phyloP scores from a whole-genome alignment of 1,139 yeast genomes.

The Kurtzmaniella quercitrusa region DNA sequence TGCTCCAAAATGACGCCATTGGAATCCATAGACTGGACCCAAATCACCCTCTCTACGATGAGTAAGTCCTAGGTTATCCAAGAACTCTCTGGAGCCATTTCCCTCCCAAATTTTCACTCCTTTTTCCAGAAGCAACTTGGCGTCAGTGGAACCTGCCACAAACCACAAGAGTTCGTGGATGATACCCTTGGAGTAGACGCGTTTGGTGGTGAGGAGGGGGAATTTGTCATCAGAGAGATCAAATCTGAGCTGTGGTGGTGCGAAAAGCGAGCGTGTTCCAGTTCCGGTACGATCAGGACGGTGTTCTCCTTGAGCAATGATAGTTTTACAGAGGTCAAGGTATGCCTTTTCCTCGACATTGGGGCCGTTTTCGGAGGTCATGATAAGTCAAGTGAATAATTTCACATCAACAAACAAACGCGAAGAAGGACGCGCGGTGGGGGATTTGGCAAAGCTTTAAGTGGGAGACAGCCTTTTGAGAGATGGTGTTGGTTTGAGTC shows the following conservation, averaged over 20 bases:
- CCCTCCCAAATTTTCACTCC: conserved; percentile 99
- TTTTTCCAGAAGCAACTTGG: conserved; percentile 67
- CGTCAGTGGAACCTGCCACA: conserved; percentile 85
- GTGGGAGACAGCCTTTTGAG: too few relatives aligned
- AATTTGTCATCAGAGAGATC: conserved; percentile 65
- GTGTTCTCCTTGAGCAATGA: conserved; percentile 79
- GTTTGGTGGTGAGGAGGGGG: conserved; percentile 90
- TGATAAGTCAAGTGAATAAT: conserved; percentile 7
- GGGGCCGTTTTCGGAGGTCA: conserved; percentile 21
- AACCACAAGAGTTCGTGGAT: conserved; percentile 92
- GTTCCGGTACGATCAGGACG: conserved; percentile 98
- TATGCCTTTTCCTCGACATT: conserved; percentile 75
- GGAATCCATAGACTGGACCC: conserved; percentile 98
- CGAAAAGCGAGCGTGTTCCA: conserved; percentile 86
- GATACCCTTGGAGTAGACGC: conserved; percentile 85
- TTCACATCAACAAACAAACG: background rate
- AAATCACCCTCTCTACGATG: conserved; percentile 88
- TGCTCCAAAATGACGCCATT: conserved; percentile 99
- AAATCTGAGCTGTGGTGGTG: conserved; percentile 93
- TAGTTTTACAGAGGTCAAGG: conserved; percentile 71
- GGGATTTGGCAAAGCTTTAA: too few relatives aligned
- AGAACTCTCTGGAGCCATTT: conserved; percentile 90
- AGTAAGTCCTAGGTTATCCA: conserved; percentile 76
- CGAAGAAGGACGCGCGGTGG: background rate
- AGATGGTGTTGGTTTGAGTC: too few relatives aligned